These are phyloP conservation scores for Citrus medica DNA, from an alignment of 345 rosid genomes.

Conservation along the genomic window DNA sequence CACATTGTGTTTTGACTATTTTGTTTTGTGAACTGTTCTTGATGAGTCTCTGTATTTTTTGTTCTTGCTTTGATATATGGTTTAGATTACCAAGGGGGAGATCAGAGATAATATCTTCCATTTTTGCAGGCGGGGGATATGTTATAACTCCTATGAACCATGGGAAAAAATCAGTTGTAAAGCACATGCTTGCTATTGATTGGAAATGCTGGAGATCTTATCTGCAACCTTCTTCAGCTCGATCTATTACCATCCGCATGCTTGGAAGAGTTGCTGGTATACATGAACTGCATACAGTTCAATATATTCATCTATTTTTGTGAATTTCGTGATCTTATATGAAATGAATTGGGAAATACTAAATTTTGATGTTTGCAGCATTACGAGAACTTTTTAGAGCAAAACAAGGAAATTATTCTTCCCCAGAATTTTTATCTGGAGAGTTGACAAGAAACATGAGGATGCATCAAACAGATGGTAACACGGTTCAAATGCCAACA, in stretches of 20 bases:
- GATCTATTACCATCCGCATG: conserved; percentile 80
- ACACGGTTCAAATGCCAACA: conserved; percentile 17
- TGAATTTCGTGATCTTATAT: neutral
- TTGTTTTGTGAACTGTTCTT: neutral
- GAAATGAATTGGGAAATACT: neutral
- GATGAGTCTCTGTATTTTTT: neutral
- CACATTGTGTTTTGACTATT: neutral
- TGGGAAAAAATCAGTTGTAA: conserved; percentile 75
- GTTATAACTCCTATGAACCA: conserved; percentile 75
- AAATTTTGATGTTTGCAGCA: conserved; percentile 41
- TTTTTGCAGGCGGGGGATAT: conserved; percentile 86
- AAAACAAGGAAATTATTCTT: conserved; percentile 54
- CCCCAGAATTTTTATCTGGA: conserved; percentile 63
- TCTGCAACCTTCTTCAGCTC: conserved; percentile 58
- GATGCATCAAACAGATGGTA: conserved; percentile 33
- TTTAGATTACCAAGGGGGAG: neutral
- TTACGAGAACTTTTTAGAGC: conserved; percentile 76
- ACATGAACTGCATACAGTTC: conserved; percentile 16
- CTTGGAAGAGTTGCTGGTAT: conserved; percentile 89
- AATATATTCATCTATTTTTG: conserved; percentile 1
- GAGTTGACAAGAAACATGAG: conserved; percentile 47
- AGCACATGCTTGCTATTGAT: conserved; percentile 97
- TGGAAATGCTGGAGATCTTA: conserved; percentile 97
- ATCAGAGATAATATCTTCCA: conserved; percentile 12
- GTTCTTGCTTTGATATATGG: neutral